These are phyloP conservation scores for Adenanthera pavonina DNA, from an alignment of 306 rosid genomes.

Conservation along the genomic window DNA sequence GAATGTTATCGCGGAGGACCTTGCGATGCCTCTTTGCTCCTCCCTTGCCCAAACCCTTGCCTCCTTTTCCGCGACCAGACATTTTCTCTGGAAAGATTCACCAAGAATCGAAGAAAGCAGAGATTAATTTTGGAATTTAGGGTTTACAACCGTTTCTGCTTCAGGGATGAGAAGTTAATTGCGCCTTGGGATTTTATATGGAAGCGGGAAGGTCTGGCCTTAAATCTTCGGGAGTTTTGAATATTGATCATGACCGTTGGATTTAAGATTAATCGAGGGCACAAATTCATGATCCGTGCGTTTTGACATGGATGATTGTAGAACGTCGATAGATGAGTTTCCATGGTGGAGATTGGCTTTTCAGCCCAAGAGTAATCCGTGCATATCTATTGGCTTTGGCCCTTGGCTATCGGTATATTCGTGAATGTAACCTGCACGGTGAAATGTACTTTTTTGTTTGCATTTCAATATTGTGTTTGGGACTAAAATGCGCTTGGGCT, in stretches of 20 bases:
- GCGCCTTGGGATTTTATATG: slow-evolving; percentile 20
- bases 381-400: background rate
- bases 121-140: background rate
- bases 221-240: background rate
- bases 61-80: slow-evolving; percentile 51
- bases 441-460: background rate
- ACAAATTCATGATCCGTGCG: slow-evolving; percentile 21
- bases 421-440: no score
- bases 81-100: background rate
- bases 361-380: background rate
- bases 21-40: slow-evolving; percentile 52
- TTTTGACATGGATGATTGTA: background rate
- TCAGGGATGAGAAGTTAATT: background rate
- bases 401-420: background rate
- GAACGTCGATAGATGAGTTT: slow-evolving; percentile 21
- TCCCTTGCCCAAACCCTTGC: slow-evolving; percentile 52
- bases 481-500: no score
- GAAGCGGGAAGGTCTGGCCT: slow-evolving; percentile 40
- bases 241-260: slow-evolving; percentile 16
- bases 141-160: background rate
- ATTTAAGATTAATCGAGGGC: background rate
- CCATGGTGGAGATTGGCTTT: background rate
- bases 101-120: background rate
- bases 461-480: no score
- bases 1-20: slow-evolving; percentile 48